phyloP scores from a whole-genome alignment of 1,139 yeast genomes.

The Schwanniomyces etchellsii region DNA sequence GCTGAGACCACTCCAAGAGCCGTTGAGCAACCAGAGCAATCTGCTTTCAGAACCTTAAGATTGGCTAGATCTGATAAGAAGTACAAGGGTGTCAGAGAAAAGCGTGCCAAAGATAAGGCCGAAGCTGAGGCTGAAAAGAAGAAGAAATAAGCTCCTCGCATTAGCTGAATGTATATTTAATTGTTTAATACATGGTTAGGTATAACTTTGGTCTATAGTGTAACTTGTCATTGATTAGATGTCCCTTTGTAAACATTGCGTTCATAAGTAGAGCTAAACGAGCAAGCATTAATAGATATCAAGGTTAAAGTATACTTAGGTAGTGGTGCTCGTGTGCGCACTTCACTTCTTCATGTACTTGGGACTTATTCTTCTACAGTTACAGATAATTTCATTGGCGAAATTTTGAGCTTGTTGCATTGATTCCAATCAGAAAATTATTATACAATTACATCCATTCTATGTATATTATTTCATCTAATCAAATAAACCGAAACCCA shows the following conservation, averaged over 20 bases:
- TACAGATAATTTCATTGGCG: no score
- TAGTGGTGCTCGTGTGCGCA: no score
- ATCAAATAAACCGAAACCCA: conserved; percentile 61
- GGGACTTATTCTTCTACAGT: no score
- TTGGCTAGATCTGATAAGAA: conserved; percentile 91
- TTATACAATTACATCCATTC: conserved; percentile 1
- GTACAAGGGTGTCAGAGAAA: conserved; percentile 92
- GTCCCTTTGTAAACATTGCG: conserved; percentile 1
- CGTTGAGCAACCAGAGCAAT: conserved; percentile 75
- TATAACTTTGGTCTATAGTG: background rate
- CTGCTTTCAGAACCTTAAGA: conserved; percentile 96
- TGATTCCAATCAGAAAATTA: no score
- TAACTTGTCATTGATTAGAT: conserved; percentile 1
- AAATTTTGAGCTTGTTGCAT: no score
- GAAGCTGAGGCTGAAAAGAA: conserved; percentile 98
- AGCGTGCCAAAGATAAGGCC: conserved; percentile 95
- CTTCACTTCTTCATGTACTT: no score
- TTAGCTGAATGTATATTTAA: conserved; percentile 3
- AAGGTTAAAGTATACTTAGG: no score
- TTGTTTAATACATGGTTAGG: conserved; percentile 1
- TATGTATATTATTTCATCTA: conserved; percentile 16
- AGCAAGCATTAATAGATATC: no score
- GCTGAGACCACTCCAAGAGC: conserved; percentile 82
- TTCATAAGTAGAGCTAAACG: no score
- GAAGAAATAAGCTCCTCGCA: conserved; percentile 59